Evolutionary conservation across 306 rosid genomes (phyloP).

Genomic region (Castanea mollissima): DNA sequence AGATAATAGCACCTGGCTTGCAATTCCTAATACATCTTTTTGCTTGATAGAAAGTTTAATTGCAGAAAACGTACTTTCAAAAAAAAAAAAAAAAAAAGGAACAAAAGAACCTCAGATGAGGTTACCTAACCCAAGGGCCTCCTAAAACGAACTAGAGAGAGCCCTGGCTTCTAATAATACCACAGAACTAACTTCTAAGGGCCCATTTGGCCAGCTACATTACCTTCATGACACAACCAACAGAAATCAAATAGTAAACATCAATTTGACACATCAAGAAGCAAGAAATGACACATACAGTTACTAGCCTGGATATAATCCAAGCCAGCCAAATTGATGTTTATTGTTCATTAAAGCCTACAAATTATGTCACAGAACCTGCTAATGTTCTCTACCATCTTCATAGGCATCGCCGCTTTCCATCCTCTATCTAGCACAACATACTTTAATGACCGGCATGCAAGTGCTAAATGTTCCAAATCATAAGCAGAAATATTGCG

Average conservation of each 20-base stretch:
- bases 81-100: too few relatives aligned
- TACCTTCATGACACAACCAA: too few relatives aligned
- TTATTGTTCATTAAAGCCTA: not conserved
- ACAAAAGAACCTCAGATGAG: too few relatives aligned
- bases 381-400: slow-evolving; percentile 6
- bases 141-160: too few relatives aligned
- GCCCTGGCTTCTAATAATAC: too few relatives aligned
- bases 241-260: too few relatives aligned
- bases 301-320: not conserved
- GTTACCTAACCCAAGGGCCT: too few relatives aligned
- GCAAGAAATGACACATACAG: not conserved
- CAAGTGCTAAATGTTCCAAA: slow-evolving; percentile 1
- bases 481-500: not conserved
- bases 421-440: slow-evolving; percentile 23
- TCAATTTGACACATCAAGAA: not conserved
- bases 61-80: too few relatives aligned
- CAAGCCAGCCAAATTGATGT: not conserved
- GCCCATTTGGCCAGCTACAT: too few relatives aligned
- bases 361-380: slow-evolving; percentile 21
- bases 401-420: slow-evolving; percentile 13
- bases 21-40: not conserved
- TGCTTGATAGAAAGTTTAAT: too few relatives aligned
- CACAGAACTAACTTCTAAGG: too few relatives aligned
- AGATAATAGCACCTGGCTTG: not conserved
- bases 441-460: slow-evolving; percentile 12